These are phyloP conservation scores for Aegilops longissima DNA, from an alignment of 176 grass and related monocot genomes.

Conservation along the genomic window DNA sequence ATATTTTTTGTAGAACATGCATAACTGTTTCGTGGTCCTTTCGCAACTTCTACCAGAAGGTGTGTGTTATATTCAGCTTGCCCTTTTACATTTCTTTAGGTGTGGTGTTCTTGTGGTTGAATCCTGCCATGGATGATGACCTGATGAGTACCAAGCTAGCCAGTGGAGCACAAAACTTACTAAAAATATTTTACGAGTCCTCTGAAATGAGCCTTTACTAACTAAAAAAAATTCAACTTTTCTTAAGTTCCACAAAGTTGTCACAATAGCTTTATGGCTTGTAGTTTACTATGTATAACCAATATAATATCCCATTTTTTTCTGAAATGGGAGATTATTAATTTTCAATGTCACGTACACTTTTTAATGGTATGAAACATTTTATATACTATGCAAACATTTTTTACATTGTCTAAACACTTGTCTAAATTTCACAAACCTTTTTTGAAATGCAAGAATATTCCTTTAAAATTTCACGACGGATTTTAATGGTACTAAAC, in stretches of 20 bases:
- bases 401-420: no score
- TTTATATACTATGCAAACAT: no score
- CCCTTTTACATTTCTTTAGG: neutral
- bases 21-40: slow-evolving; percentile 93
- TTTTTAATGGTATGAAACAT: no score
- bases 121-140: neutral
- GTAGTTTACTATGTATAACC: neutral
- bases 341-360: no score
- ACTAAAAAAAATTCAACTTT: neutral
- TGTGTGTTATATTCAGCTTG: slow-evolving; percentile 12
- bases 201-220: neutral
- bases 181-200: neutral
- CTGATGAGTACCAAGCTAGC: neutral
- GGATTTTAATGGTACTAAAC: no score
- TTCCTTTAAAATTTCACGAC: no score
- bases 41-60: slow-evolving; percentile 90
- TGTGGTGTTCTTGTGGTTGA: slow-evolving; percentile 12
- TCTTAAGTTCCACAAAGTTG: slow-evolving; percentile 5
- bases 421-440: no score
- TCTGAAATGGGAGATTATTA: no score
- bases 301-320: neutral
- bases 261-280: neutral
- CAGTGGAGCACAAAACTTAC: neutral
- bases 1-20: slow-evolving; percentile 68
- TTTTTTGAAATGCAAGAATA: no score